Percentiles rank a stretch among this genome's conserved stretches.
These are phyloP conservation scores for Microcyclosporella mali DNA, from an alignment of 2,329 filamentous ascomycete species.

Conservation along the genomic window DNA sequence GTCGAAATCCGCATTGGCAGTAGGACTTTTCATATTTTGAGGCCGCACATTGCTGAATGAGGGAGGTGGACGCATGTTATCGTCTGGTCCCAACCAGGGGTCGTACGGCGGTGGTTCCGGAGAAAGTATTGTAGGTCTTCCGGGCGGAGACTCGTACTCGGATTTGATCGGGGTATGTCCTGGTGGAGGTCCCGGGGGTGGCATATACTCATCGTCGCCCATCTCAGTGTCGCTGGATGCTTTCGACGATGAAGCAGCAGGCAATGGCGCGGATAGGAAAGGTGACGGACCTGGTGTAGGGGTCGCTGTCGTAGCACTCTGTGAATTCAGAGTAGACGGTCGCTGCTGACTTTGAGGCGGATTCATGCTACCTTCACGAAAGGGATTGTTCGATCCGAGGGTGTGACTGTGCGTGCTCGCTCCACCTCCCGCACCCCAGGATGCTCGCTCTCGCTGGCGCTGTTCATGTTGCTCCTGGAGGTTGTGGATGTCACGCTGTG, in stretches of 20 bases:
- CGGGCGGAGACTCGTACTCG: slow-evolving; percentile 28
- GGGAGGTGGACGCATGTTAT: slow-evolving; percentile 69
- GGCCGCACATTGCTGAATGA: slow-evolving; percentile 42
- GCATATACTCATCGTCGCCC: slow-evolving; percentile 23
- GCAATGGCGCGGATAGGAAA: background rate
- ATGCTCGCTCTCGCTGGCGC: slow-evolving; percentile 9
- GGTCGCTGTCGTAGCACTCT: slow-evolving; percentile 3
- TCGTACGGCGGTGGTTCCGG: slow-evolving; percentile 54
- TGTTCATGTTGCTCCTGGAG: slow-evolving; percentile 5
- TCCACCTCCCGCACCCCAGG: slow-evolving; percentile 16
- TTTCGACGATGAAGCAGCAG: background rate
- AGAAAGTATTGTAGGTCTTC: slow-evolving; percentile 23
- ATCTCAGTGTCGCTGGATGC: slow-evolving; percentile 5
- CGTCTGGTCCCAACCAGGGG: slow-evolving; percentile 67
- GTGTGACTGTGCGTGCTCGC: slow-evolving; percentile 10
- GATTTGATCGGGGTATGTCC: slow-evolving; percentile 18
- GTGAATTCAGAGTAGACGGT: slow-evolving; percentile 14
- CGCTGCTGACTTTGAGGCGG: slow-evolving; percentile 9
- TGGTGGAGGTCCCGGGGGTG: slow-evolving; percentile 30
- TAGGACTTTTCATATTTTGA: slow-evolving; percentile 56
- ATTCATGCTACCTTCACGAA: slow-evolving; percentile 11
- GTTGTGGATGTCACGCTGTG: slow-evolving; percentile 11
- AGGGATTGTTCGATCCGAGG: slow-evolving; percentile 16
- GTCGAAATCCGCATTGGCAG: slow-evolving; percentile 61
- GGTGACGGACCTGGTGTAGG: background rate